Conservation (phyloP, 768 basidiomycete genomes). For the Lenzites betulinus region DNA sequence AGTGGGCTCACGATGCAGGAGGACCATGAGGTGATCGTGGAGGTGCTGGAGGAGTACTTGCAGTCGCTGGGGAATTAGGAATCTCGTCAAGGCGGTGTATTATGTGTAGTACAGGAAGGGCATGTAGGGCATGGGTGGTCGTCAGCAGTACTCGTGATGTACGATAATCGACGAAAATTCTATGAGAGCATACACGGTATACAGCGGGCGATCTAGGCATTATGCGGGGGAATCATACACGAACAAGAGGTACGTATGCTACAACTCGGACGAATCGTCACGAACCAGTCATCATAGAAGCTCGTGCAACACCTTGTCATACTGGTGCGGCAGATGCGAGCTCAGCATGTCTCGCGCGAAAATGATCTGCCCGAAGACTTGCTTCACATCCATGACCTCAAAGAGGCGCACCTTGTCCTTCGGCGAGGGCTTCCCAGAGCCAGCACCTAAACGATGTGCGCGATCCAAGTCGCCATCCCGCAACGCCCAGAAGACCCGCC, state of each 20-base stretch:
- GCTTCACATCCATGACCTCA: slow-evolving; percentile 75
- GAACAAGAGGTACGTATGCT: slow-evolving; percentile 5
- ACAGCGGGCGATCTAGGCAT: background rate
- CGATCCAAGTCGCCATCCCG: slow-evolving; percentile 71
- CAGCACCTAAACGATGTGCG: slow-evolving; percentile 42
- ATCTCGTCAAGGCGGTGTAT: too few relatives aligned
- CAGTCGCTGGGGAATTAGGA: slow-evolving; percentile 6
- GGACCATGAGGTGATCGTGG: slow-evolving; percentile 26
- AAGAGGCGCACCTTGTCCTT: slow-evolving; percentile 69
- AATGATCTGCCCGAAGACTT: slow-evolving; percentile 78
- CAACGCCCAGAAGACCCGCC: slow-evolving; percentile 78
- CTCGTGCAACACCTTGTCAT: slow-evolving; percentile 75
- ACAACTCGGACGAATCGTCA: background rate
- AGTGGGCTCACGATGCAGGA: slow-evolving; percentile 28
- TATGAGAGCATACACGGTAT: background rate
- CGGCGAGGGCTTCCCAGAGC: slow-evolving; percentile 21
- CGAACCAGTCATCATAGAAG: slow-evolving; percentile 32
- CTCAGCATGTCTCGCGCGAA: slow-evolving; percentile 84
- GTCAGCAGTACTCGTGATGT: background rate
- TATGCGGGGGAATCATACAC: slow-evolving; percentile 11
- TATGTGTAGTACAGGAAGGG: background rate
- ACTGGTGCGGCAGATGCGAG: slow-evolving; percentile 80
- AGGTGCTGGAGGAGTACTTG: slow-evolving; percentile 25
- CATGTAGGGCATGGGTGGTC: background rate
- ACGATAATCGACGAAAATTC: background rate